Evolutionary conservation across 257 asterid species (phyloP).

Genomic region (Capsicum pubescens): DNA sequence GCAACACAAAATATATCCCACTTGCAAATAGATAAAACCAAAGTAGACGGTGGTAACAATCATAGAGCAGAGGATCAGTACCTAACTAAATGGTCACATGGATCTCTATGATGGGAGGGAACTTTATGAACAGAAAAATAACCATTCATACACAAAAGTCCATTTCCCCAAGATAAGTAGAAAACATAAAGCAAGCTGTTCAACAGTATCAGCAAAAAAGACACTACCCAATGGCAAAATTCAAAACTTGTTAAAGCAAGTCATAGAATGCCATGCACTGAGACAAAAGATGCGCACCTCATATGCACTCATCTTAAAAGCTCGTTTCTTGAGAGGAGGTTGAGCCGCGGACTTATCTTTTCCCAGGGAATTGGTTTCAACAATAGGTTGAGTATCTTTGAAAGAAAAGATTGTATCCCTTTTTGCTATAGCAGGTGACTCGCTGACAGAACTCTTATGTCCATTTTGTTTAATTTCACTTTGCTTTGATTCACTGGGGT

Average conservation of each 20-base stretch:
- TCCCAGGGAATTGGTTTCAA: conserved; percentile 36
- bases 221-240: conserved; percentile 1
- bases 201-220: conserved; percentile 3
- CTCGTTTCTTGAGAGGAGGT: conserved; percentile 62
- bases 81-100: not conserved
- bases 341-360: conserved; percentile 45
- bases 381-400: conserved; percentile 36
- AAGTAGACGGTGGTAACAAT: not conserved
- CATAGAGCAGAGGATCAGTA: not conserved
- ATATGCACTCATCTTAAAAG: conserved; percentile 71
- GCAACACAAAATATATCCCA: not conserved
- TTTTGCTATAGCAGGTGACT: conserved; percentile 35
- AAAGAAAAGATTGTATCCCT: conserved; percentile 33
- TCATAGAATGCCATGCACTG: not conserved
- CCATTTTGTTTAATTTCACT: conserved; percentile 44
- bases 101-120: not conserved
- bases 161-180: not conserved
- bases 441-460: conserved; percentile 33
- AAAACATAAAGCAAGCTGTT: not conserved
- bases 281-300: conserved; percentile 59
- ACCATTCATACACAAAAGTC: not conserved
- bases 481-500: conserved; percentile 39
- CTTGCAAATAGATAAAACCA: not conserved
- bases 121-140: not conserved
- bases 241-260: conserved; percentile 7